Percentiles rank a stretch among this genome's conserved stretches.
Conservation (phyloP, 805 yeast species). For the Yarrowia sp. region DNA sequence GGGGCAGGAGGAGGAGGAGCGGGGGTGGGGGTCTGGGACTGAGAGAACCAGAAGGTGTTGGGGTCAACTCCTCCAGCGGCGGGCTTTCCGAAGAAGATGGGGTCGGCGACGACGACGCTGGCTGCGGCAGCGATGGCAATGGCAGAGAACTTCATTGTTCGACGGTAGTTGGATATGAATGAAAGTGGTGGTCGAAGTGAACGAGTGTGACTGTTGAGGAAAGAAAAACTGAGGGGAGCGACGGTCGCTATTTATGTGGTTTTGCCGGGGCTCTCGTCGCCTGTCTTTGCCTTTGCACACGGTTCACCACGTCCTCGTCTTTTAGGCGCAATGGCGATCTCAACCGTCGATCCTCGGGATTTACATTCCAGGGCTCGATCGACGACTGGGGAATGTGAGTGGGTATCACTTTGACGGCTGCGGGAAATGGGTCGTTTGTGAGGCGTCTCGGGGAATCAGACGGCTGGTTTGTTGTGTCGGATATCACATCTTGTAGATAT, state of each 20-base stretch:
- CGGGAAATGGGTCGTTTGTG: not conserved
- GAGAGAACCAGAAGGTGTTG: conserved; percentile 26
- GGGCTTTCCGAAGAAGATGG: conserved; percentile 16
- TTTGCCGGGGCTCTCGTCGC: not conserved
- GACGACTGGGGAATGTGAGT: not conserved
- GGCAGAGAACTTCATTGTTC: conserved; percentile 24
- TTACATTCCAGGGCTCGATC: conserved; percentile 21
- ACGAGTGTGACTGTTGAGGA: conserved; percentile 14
- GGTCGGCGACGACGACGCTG: conserved; percentile 24
- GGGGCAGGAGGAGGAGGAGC: conserved; percentile 25
- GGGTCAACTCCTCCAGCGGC: conserved; percentile 19
- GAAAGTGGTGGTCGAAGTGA: conserved; percentile 21
- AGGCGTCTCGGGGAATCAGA: not conserved
- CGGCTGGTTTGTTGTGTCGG: not conserved
- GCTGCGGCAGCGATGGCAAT: conserved; percentile 17
- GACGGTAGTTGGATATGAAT: conserved; percentile 16
- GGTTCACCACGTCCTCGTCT: not conserved
- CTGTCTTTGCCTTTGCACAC: not conserved
- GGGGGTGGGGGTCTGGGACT: conserved; percentile 20
- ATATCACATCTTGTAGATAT: no score
- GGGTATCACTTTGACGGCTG: not conserved
- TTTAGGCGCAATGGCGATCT: conserved; percentile 23
- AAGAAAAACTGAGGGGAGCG: not conserved
- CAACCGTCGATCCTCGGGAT: conserved; percentile 2
- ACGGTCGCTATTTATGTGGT: not conserved